Conservation (phyloP, 2,329 filamentous ascomycete species). For the Neonectria magnoliae region DNA sequence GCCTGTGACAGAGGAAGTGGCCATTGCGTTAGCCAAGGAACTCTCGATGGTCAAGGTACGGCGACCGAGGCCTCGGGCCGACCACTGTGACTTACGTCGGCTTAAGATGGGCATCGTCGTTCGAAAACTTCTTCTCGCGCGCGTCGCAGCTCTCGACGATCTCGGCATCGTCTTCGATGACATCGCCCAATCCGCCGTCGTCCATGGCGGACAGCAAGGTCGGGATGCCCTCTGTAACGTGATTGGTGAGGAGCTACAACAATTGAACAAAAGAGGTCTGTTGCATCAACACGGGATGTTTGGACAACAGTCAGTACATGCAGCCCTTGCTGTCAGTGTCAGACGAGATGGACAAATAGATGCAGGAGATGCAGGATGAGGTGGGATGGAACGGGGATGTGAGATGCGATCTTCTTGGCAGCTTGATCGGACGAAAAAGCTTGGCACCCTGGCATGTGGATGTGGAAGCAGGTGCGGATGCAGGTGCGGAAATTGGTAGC, state of each 20-base stretch:
- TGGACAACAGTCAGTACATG: background rate
- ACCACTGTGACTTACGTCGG: slow-evolving; percentile 51
- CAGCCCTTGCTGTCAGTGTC: background rate
- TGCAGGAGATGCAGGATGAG: background rate
- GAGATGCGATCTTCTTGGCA: background rate
- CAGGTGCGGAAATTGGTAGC: background rate
- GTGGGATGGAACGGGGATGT: background rate
- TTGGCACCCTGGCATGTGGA: background rate
- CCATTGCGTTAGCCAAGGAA: slow-evolving; percentile 2
- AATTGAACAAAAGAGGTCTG: background rate
- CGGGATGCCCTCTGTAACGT: background rate
- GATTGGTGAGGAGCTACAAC: background rate
- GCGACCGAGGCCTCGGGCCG: too few species aligned
- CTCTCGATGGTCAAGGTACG: too few species aligned
- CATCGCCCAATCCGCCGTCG: slow-evolving; percentile 51
- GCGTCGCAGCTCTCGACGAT: slow-evolving; percentile 25
- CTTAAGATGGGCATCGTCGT: slow-evolving; percentile 55
- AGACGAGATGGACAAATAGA: too few species aligned
- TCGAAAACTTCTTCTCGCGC: slow-evolving; percentile 44
- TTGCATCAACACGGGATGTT: too few species aligned
- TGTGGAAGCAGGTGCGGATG: background rate
- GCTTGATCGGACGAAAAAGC: background rate
- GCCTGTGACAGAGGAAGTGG: slow-evolving; percentile 47
- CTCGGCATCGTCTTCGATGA: slow-evolving; percentile 39
- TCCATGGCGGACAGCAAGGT: slow-evolving; percentile 48